Percentiles rank a stretch among this genome's conserved stretches.
Conservation (phyloP, 805 yeast species). For the Wickerhamiella bombiphila region DNA sequence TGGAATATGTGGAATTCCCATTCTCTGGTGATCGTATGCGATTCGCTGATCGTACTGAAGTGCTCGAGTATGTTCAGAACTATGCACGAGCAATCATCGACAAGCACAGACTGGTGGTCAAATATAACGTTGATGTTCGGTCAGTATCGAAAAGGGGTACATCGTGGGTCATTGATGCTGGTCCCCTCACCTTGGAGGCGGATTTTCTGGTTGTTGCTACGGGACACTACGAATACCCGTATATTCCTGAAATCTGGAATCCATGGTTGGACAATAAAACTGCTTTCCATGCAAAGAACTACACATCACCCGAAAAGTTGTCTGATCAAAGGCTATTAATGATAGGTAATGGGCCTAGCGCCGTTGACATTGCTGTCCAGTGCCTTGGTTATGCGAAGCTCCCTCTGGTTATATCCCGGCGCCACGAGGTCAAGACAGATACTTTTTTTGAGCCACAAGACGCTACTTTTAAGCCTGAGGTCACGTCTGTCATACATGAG, state of each 20-base stretch:
- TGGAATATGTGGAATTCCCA: conserved; percentile 46
- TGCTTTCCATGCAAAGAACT: conserved; percentile 49
- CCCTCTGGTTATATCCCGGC: conserved; percentile 33
- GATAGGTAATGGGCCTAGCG: conserved; percentile 70
- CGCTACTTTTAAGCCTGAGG: conserved; percentile 26
- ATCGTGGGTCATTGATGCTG: conserved; percentile 33
- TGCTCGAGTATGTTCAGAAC: conserved; percentile 39
- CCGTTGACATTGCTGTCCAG: conserved; percentile 57
- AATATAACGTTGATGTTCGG: conserved; percentile 35
- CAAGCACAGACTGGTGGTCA: conserved; percentile 20
- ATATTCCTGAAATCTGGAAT: conserved; percentile 40
- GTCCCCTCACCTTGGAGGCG: conserved; percentile 21
- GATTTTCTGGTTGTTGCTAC: conserved; percentile 50
- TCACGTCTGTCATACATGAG: conserved; percentile 25
- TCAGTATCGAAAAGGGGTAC: conserved; percentile 25
- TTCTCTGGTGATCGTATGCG: conserved; percentile 33
- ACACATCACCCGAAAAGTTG: conserved; percentile 33
- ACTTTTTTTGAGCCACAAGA: conserved; percentile 24
- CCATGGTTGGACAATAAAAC: conserved; percentile 30
- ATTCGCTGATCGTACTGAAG: conserved; percentile 48
- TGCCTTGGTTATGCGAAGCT: conserved; percentile 30
- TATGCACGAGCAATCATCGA: conserved; percentile 34
- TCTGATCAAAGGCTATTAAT: conserved; percentile 36
- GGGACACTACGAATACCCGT: conserved; percentile 50
- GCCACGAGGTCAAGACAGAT: conserved; percentile 30